Base-by-base conservation (phyloP, 768 basidiomycete species). In the Kwoniella dejecticola region DNA sequence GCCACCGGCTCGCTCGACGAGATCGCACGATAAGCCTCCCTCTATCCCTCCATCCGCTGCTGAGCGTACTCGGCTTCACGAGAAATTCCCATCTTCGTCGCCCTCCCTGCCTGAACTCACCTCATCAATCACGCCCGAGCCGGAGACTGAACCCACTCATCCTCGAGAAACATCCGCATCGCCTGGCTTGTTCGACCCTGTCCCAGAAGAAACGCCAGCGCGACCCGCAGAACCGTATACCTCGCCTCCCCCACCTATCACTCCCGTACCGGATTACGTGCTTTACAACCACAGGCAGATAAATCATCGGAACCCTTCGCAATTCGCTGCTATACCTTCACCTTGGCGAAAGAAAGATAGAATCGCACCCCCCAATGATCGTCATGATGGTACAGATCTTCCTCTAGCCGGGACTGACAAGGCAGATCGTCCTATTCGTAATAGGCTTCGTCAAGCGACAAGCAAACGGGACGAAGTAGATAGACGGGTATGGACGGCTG, bases 211-310 rank as follows among this genome's bases (percentile, higher is more conserved):
- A 8, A 47, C 49, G 2, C 50, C 29, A 2, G 58, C 60, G 3
- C 53, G 52, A 15, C 52, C 33, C 3, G 3, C 15, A 27, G 29
- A 29, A 3, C 19, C 27, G n/a, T 30, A 44, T 38, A 46, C 52
- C 11, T 33, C 45, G 19, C 53, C 67, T 47, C 33, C 30, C 6
- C 56, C 46, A 38, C 65, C 49, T 1, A 61, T 66, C 36, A 70
- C 68, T 19, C 68, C 68, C n/a, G 31, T 71, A 15, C 69, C 69
- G 5, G 33, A 29, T 1, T 50, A 57, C n/a, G 46, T 71, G 29
- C 30, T 68, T 19, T 31, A 48, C 13, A 57, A 59, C 15, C 69
- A 71, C 29, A 24, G 33, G 23, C 60, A 60, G 19, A 33, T 71
- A 15, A 62, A 60, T 46, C 59, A 60, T 30, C 63, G 60, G 24